Conservation (phyloP, 2,329 filamentous ascomycete species). For the Elsinoe batatas region DNA sequence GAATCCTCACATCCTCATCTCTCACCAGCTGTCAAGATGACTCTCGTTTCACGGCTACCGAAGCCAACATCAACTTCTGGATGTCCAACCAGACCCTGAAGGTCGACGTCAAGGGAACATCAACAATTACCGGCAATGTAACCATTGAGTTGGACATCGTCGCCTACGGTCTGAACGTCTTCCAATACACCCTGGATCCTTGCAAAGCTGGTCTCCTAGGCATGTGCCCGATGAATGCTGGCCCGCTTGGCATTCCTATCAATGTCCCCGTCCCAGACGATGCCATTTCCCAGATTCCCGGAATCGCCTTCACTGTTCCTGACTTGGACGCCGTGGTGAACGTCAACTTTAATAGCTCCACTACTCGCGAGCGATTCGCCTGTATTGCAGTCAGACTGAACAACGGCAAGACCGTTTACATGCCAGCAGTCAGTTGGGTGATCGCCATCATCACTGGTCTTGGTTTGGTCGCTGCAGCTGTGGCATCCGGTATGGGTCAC, state of each 20-base stretch:
- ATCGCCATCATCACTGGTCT: constrained; percentile 81
- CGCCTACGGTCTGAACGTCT: constrained; percentile 71
- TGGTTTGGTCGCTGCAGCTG: constrained; percentile 71
- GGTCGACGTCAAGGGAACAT: constrained; percentile 71
- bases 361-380: constrained; percentile 56
- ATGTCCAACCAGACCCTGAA: constrained; percentile 62
- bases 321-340: constrained; percentile 81
- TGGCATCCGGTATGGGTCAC: constrained; percentile 83
- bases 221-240: constrained; percentile 84
- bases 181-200: constrained; percentile 61
- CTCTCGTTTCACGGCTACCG: constrained; percentile 74
- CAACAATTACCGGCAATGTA: constrained; percentile 74
- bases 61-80: constrained; percentile 78
- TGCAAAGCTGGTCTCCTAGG: constrained; percentile 57
- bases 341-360: constrained; percentile 67
- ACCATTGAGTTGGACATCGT: constrained; percentile 64
- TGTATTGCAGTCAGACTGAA: constrained; percentile 82
- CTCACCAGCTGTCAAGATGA: constrained; percentile 76
- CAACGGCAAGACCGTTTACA: constrained; percentile 85
- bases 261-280: constrained; percentile 51
- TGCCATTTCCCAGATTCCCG: constrained; percentile 58
- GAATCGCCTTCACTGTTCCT: constrained; percentile 80
- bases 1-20: constrained; percentile 69
- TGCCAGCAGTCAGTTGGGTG: constrained; percentile 79
- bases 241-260: constrained; percentile 67